These are phyloP conservation scores for Verticillium alfalfae DNA, from an alignment of 2,329 filamentous ascomycete genomes.

Conservation along the genomic window DNA sequence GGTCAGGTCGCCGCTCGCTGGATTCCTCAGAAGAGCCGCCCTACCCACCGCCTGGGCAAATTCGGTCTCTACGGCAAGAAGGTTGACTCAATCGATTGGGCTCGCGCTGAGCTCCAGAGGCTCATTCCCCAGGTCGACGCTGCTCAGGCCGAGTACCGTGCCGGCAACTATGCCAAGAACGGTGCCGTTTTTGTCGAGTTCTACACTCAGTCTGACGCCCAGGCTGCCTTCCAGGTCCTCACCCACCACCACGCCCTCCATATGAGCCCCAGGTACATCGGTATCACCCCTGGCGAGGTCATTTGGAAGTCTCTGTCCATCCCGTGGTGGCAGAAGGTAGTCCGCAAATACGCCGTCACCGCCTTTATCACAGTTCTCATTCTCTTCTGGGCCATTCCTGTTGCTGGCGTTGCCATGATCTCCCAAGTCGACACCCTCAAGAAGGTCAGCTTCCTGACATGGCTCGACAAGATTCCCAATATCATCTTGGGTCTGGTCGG, in stretches of 20 bases:
- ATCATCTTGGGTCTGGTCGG: constrained; percentile 77
- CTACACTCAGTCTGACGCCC: constrained; percentile 72
- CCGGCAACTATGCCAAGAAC: constrained; percentile 59
- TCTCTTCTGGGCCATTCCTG: constrained; percentile 76
- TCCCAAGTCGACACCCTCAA: constrained; percentile 75
- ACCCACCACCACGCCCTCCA: constrained; percentile 82
- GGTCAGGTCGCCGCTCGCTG: constrained; percentile 64
- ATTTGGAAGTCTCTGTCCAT: constrained; percentile 84
- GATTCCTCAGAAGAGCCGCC: constrained; percentile 67
- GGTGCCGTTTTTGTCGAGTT: constrained; percentile 91
- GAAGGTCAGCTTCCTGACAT: constrained; percentile 60
- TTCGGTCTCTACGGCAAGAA: constrained; percentile 63
- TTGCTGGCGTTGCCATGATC: constrained; percentile 76
- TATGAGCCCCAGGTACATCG: constrained; percentile 81
- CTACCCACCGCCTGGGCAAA: constrained; percentile 63
- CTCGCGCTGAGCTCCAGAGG: constrained; percentile 65
- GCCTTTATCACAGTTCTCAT: constrained; percentile 73
- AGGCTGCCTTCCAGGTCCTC: constrained; percentile 79
- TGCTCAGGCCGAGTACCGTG: constrained; percentile 61
- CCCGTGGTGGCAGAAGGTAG: constrained; percentile 77
- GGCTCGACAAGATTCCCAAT: constrained; percentile 65
- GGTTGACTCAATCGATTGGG: constrained; percentile 93
- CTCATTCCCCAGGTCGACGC: constrained; percentile 65
- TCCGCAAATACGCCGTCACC: constrained; percentile 64
- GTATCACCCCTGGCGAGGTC: constrained; percentile 74